Percentiles rank a stretch among this genome's conserved stretches.
These are phyloP conservation scores for Coriaria nepalensis DNA, from an alignment of 306 rosid species.

Conservation along the genomic window DNA sequence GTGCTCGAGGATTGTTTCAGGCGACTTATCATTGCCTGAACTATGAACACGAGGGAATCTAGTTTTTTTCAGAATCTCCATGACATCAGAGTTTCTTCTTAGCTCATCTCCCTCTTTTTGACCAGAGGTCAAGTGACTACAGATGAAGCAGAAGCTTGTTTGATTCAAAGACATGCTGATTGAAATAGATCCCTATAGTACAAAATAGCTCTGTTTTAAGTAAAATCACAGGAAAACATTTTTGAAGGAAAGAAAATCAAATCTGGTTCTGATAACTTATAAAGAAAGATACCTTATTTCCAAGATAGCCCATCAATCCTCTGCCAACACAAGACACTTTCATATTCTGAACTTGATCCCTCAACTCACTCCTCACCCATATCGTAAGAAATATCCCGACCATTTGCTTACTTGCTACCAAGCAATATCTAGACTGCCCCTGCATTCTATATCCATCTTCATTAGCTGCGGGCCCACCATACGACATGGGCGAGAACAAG, in stretches of 20 bases:
- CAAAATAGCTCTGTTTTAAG: conserved; percentile 12
- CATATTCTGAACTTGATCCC: conserved; percentile 84
- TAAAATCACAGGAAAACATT: neutral
- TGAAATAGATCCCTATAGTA: conserved; percentile 88
- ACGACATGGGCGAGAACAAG: conserved; percentile 68
- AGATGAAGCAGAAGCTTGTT: conserved; percentile 89
- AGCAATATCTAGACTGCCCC: conserved; percentile 77
- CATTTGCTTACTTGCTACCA: conserved; percentile 98
- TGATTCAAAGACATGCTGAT: conserved; percentile 93
- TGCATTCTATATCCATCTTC: conserved; percentile 76
- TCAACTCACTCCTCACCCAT: conserved; percentile 87
- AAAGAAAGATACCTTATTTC: conserved; percentile 69
- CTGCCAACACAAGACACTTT: conserved; percentile 94
- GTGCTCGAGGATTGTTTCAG: conserved; percentile 90
- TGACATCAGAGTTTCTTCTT: conserved; percentile 85
- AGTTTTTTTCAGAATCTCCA: conserved; percentile 90
- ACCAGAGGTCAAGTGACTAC: conserved; percentile 93
- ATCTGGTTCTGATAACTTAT: conserved; percentile 2
- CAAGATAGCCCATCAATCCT: conserved; percentile 98
- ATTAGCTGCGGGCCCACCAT: conserved; percentile 52
- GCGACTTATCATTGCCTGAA: conserved; percentile 58
- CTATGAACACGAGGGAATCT: conserved; percentile 87
- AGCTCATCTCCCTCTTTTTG: conserved; percentile 98
- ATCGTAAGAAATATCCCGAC: conserved; percentile 94
- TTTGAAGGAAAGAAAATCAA: neutral